These are phyloP conservation scores for Coprinopsis cinerea DNA, from an alignment of 768 basidiomycete genomes.

Conservation along the genomic window DNA sequence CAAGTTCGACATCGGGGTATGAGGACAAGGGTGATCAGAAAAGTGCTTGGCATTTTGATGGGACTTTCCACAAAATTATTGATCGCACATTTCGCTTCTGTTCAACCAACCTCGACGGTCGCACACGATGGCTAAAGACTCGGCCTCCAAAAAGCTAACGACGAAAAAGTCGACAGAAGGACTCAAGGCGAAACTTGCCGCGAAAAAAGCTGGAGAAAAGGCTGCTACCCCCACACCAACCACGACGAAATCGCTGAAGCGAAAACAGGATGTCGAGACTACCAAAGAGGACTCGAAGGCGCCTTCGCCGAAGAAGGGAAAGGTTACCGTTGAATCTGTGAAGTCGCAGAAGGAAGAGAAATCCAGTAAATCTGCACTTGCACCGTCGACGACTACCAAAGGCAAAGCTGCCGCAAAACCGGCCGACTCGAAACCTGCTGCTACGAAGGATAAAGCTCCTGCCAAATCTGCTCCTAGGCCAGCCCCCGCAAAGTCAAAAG, in stretches of 20 bases:
- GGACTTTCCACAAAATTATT: slow-evolving; percentile 8
- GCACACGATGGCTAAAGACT: slow-evolving; percentile 6
- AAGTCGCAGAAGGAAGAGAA: slow-evolving; percentile 13
- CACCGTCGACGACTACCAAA: background rate
- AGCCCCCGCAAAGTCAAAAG: background rate
- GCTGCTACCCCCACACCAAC: slow-evolving; percentile 10
- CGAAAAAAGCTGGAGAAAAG: slow-evolving; percentile 17
- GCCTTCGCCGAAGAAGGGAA: slow-evolving; percentile 1
- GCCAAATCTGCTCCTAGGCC: background rate
- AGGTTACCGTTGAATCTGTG: background rate
- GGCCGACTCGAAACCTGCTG: slow-evolving; percentile 7
- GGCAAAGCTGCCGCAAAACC: slow-evolving; percentile 3
- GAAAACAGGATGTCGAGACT: slow-evolving; percentile 21
- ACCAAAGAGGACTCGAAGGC: slow-evolving; percentile 11
- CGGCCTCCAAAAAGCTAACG: slow-evolving; percentile 1
- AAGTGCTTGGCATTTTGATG: slow-evolving; percentile 4
- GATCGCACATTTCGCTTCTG: background rate
- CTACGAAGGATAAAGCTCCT: slow-evolving; percentile 12
- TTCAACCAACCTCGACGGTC: background rate
- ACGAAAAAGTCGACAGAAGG: background rate
- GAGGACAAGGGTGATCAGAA: background rate
- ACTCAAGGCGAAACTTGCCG: slow-evolving; percentile 12
- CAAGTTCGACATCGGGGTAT: background rate
- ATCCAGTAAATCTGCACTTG: background rate
- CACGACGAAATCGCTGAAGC: slow-evolving; percentile 23